Evolutionary conservation across 257 asterid genomes (phyloP).

Genomic region (Fraxinus pennsylvanica): DNA sequence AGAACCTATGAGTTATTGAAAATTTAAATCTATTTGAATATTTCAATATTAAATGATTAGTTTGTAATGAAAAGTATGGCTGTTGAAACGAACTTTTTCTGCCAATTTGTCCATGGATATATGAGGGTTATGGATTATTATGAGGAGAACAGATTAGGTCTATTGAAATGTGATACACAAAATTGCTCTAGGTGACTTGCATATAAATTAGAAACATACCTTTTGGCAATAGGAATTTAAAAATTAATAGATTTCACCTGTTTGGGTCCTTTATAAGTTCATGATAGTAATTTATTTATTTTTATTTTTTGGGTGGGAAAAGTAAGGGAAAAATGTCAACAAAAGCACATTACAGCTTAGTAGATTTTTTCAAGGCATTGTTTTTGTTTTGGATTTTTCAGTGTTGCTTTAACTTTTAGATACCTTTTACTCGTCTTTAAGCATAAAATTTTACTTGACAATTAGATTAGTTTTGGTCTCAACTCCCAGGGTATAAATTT

Average conservation of each 20-base stretch:
- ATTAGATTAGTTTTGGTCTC: neutral
- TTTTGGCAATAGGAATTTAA: constrained; percentile 1
- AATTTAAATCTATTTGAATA: neutral
- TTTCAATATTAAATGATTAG: neutral
- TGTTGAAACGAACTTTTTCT: no score
- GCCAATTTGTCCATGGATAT: no score
- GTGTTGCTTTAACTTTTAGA: neutral
- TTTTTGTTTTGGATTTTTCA: neutral
- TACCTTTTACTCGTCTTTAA: neutral
- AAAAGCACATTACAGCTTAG: neutral
- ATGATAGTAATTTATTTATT: neutral
- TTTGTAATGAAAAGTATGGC: no score
- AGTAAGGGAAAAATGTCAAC: neutral
- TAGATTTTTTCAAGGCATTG: neutral
- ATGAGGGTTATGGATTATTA: no score
- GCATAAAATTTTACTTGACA: neutral
- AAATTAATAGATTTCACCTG: neutral
- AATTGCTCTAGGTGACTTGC: neutral
- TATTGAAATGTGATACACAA: constrained; percentile 5
- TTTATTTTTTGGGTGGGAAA: neutral
- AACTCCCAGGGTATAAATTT: neutral
- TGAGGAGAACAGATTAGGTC: neutral
- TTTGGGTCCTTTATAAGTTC: neutral
- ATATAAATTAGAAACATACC: neutral
- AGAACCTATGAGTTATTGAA: neutral